These are phyloP conservation scores for Camellia sinensis DNA, from an alignment of 148 eudicot genomes.

Conservation along the genomic window DNA sequence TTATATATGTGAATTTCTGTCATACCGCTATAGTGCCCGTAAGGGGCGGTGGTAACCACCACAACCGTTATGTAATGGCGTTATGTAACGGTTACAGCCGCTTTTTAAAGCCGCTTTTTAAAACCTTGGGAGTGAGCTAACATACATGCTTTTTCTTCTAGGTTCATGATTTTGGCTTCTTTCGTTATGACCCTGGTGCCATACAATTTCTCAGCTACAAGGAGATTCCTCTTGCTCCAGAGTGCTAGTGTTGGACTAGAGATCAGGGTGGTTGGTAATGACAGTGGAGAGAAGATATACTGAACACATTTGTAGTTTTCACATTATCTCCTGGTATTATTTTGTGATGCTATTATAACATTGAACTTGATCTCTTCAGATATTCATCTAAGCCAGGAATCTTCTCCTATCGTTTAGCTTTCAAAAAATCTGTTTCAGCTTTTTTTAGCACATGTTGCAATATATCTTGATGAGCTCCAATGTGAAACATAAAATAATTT, in stretches of 20 bases:
- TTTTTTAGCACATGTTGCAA: neutral
- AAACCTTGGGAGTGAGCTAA: constrained; percentile 7
- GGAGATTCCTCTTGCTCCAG: constrained; percentile 98
- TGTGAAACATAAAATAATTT: neutral
- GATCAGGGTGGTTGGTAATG: constrained; percentile 98
- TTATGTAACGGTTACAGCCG: no score
- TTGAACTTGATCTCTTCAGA: neutral
- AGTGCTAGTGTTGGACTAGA: constrained; percentile 95
- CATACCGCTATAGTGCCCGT: no score
- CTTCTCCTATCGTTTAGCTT: neutral
- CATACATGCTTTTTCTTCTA: constrained; percentile 21
- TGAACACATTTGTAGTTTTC: neutral
- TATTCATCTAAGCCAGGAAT: constrained; percentile 10
- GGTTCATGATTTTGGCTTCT: constrained; percentile 99
- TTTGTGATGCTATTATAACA: neutral
- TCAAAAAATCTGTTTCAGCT: neutral
- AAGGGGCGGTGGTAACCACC: no score
- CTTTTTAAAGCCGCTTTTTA: no score
- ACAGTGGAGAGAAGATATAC: constrained; percentile 96
- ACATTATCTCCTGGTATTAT: neutral
- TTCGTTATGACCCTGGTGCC: constrained; percentile 81
- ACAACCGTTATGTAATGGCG: no score
- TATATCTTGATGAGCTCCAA: neutral
- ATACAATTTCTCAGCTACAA: constrained; percentile 84
- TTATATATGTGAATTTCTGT: no score